Conservation (phyloP, 2,329 filamentous ascomycete species). For the Monilinia fructicola region DNA sequence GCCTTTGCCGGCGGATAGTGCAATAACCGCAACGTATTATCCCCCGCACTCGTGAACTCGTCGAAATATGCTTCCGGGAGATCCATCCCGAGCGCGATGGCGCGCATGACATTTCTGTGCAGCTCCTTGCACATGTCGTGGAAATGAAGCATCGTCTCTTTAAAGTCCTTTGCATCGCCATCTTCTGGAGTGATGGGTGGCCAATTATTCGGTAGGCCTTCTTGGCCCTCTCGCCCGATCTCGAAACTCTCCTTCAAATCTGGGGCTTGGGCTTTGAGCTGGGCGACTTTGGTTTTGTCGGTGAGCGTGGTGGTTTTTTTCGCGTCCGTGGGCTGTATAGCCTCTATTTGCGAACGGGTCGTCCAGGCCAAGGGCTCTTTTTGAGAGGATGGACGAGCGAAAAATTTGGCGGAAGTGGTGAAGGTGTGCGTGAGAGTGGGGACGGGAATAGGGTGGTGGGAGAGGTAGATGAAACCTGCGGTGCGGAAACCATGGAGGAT, state of each 20-base stretch:
- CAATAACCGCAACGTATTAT: constrained; percentile 60
- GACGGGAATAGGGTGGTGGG: constrained; percentile 70
- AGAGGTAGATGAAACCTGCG: constrained; percentile 86
- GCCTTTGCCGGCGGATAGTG: constrained; percentile 56
- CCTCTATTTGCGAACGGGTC: constrained; percentile 69
- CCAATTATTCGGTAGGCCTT: constrained; percentile 74
- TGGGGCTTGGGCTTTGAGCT: constrained; percentile 55
- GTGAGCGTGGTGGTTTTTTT: constrained; percentile 35
- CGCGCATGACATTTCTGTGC: constrained; percentile 77
- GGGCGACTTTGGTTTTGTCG: constrained; percentile 42
- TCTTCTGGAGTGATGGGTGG: constrained; percentile 50
- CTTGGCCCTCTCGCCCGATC: constrained; percentile 60
- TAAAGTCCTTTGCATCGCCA: constrained; percentile 60
- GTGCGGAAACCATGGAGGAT: constrained; percentile 79
- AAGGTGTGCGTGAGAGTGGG: constrained; percentile 63
- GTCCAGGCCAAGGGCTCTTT: constrained; percentile 72
- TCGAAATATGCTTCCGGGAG: constrained; percentile 75
- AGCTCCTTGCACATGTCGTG: constrained; percentile 71
- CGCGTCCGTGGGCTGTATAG: constrained; percentile 55
- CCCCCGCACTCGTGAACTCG: constrained; percentile 63
- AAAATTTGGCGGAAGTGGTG: constrained; percentile 67
- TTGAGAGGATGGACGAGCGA: constrained; percentile 54
- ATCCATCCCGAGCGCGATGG: constrained; percentile 79
- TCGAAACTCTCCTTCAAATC: constrained; percentile 67
- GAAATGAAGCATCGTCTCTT: constrained; percentile 71